Percentiles rank a stretch among this genome's conserved stretches.
phyloP scores from a whole-genome alignment of 2,329 filamentous ascomycete species.

The Diplodia scrobiculata region DNA sequence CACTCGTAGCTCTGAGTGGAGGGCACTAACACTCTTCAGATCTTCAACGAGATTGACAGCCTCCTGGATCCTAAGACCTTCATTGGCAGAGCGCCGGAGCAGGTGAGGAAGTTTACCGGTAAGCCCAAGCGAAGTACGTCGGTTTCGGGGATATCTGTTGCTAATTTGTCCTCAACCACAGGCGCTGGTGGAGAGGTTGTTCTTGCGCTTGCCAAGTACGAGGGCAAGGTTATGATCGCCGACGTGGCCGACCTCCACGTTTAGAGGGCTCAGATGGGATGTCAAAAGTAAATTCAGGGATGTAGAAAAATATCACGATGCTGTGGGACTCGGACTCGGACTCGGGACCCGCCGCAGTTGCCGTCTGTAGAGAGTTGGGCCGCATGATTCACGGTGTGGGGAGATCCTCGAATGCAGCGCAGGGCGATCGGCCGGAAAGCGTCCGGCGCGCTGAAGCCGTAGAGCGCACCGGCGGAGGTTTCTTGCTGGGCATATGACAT shows the following conservation, averaged over 20 bases:
- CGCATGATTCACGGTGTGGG: not conserved
- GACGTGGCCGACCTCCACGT: constrained; percentile 27
- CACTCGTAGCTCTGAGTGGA: not conserved
- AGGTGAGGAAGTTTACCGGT: constrained; percentile 54
- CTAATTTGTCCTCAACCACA: not conserved
- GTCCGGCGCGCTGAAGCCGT: constrained; percentile 13
- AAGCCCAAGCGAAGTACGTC: not conserved
- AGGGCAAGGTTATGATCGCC: constrained; percentile 24
- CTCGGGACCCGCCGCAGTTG: not conserved
- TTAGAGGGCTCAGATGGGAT: not conserved
- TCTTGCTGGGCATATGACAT: not conserved
- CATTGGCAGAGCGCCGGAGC: constrained; percentile 58
- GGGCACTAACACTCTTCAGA: not conserved
- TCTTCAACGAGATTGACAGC: constrained; percentile 67
- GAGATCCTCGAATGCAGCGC: constrained; percentile 2
- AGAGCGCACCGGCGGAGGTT: not conserved
- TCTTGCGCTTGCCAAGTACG: constrained; percentile 18
- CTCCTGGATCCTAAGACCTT: constrained; percentile 67
- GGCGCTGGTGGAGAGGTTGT: constrained; percentile 28
- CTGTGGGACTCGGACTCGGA: too few relatives aligned
- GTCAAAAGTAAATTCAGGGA: not conserved
- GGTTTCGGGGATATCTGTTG: not conserved
- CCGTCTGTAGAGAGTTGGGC: not conserved
- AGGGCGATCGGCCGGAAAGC: constrained; percentile 17
- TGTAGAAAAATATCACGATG: constrained; percentile 1